phyloP scores from a whole-genome alignment of 2,329 filamentous ascomycete species.

The Colletotrichum sp. region DNA sequence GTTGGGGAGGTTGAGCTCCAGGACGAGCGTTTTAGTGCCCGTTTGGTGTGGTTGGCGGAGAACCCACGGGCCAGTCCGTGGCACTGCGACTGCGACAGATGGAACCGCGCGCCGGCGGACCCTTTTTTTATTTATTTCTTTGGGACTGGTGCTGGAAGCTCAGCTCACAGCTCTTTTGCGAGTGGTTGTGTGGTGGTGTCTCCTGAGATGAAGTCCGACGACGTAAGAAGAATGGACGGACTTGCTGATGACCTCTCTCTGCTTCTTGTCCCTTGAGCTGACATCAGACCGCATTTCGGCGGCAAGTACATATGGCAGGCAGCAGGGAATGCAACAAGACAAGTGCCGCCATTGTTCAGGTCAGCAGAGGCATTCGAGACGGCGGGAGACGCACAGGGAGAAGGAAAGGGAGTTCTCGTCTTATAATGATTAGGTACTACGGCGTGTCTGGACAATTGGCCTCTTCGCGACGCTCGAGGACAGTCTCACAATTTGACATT shows the following conservation, averaged over 20 bases:
- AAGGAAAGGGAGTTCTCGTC: slow-evolving; percentile 11
- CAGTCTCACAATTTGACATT: background rate
- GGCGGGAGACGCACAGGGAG: background rate
- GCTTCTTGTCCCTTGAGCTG: background rate
- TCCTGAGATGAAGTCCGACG: background rate
- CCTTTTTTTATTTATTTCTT: background rate
- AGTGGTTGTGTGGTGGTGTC: background rate
- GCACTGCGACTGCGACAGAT: background rate
- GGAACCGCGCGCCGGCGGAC: background rate
- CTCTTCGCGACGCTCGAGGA: background rate
- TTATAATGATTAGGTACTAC: background rate
- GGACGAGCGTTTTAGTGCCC: background rate
- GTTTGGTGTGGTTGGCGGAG: slow-evolving; percentile 13
- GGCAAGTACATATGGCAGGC: background rate
- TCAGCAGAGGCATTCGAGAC: background rate
- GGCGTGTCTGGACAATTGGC: background rate
- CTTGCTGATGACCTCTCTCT: background rate
- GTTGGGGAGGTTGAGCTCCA: slow-evolving; percentile 22
- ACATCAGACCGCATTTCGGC: background rate
- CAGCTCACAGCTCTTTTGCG: background rate
- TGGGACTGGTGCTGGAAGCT: background rate
- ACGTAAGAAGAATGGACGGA: background rate
- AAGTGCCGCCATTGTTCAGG: background rate
- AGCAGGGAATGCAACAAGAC: background rate
- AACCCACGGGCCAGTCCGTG: slow-evolving; percentile 18